A percentile compares a stretch with the other conserved stretches of the same genome.
Conservation (phyloP, 2,329 filamentous ascomycete species). For the Epichloe gansuensis region DNA sequence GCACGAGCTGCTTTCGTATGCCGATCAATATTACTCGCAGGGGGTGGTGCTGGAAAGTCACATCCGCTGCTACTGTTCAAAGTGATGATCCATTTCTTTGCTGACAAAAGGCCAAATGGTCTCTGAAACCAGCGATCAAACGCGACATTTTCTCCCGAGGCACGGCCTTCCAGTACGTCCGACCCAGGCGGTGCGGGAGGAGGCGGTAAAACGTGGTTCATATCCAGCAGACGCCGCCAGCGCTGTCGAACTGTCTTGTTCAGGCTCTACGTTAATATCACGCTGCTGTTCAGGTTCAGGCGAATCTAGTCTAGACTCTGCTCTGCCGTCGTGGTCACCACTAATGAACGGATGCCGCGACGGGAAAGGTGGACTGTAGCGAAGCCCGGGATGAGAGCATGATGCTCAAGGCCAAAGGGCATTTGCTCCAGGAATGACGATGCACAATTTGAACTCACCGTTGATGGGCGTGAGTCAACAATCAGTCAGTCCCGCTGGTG, state of each 20-base stretch:
- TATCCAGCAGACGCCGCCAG: neutral
- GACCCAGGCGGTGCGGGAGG: neutral
- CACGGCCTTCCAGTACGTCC: conserved; percentile 2
- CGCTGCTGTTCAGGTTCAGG: neutral
- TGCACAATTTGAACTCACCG: neutral
- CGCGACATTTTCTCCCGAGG: conserved; percentile 27
- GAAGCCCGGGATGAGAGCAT: neutral
- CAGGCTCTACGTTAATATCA: neutral
- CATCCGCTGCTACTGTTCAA: neutral
- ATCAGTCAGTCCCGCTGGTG: neutral
- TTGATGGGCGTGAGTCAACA: neutral
- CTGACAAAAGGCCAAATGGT: conserved; percentile 33
- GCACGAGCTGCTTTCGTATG: too few species aligned
- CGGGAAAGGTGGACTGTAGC: neutral
- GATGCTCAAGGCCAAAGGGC: neutral
- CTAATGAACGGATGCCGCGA: neutral
- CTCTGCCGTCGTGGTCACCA: neutral
- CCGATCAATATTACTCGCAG: neutral
- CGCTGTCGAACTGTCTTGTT: neutral
- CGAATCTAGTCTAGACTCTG: neutral
- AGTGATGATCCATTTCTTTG: conserved; percentile 1
- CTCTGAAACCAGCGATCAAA: conserved; percentile 33
- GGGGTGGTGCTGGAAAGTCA: neutral
- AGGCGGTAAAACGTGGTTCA: neutral
- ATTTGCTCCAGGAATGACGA: neutral